A percentile compares a stretch with the other conserved stretches of the same genome.
Evolutionary conservation across 768 basidiomycete genomes (phyloP).

Genomic region (Steccherinum ochraceum): DNA sequence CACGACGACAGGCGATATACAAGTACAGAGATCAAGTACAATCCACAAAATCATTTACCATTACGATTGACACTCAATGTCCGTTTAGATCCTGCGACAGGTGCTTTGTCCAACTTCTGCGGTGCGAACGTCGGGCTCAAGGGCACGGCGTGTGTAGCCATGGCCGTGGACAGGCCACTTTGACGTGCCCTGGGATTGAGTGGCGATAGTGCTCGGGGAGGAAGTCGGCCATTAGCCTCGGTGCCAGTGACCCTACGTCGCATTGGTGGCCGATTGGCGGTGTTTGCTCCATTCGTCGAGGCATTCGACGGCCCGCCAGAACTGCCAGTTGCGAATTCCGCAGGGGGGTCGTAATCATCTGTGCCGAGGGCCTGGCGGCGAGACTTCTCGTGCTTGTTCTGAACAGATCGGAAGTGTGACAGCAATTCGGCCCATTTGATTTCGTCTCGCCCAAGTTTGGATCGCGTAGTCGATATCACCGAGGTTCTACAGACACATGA

Average conservation of each 20-base stretch:
- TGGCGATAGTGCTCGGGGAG: slow-evolving; percentile 48
- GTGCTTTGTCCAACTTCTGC: slow-evolving; percentile 25
- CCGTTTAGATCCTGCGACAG: slow-evolving; percentile 33
- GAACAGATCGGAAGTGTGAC: slow-evolving; percentile 84
- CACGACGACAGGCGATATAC: no score
- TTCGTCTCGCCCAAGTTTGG: slow-evolving; percentile 77
- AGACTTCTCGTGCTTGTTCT: slow-evolving; percentile 88
- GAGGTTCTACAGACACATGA: slow-evolving; percentile 8
- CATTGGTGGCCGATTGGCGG: slow-evolving; percentile 36
- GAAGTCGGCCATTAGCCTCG: slow-evolving; percentile 21
- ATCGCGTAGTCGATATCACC: slow-evolving; percentile 47
- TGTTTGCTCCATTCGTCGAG: not conserved
- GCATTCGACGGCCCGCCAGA: slow-evolving; percentile 6
- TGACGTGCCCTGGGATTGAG: slow-evolving; percentile 65
- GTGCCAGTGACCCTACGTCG: slow-evolving; percentile 63
- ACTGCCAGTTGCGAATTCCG: slow-evolving; percentile 36
- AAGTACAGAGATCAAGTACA: not conserved
- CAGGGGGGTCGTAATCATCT: slow-evolving; percentile 45
- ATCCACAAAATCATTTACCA: slow-evolving; percentile 22
- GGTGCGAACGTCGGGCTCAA: slow-evolving; percentile 20
- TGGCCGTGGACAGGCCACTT: slow-evolving; percentile 30
- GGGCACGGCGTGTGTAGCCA: slow-evolving; percentile 26
- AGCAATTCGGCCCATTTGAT: slow-evolving; percentile 98
- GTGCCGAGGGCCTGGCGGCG: slow-evolving; percentile 70
- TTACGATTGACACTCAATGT: slow-evolving; percentile 34